Evolutionary conservation across 208 protist genomes (phyloP), one percentile per base, ranked within the genome.

Genomic region (Novymonas esmeraldas): DNA sequence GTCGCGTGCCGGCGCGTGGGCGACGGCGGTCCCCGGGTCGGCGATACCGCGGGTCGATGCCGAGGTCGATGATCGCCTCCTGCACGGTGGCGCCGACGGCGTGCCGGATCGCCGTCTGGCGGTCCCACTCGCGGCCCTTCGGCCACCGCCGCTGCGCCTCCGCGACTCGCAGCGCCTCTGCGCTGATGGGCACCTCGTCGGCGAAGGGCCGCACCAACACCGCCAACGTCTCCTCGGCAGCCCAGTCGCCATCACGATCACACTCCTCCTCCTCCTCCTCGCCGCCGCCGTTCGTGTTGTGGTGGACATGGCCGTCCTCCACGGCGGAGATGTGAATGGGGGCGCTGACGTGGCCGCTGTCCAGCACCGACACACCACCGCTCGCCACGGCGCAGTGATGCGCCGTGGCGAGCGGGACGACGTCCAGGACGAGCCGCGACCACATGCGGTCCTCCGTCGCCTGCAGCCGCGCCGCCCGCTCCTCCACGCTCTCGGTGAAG

Each of bases 111-210:
- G 89, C 89, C n/a, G 81, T 57, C 62, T 94, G 89, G 5, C 89
- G 82, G 70, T 94, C 85, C 85, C 89, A 92, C 66, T 94, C 89
- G 1, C 89, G 72, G 4, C 85, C 85, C 42, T 80, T 84, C 1
- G 81, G 73, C 57, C 80, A 74, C 18, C 70, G 66, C 10, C 83
- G 83, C 38, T 34, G 16, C 14, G 38, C 57, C 70, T 54, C 49
- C 0, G 45, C 55, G 26, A 46, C 24, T 6, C 60, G 72, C 41
- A 58, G 31, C 13, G 48, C 56, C 59, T 58, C 59, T 31, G 52
- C 22, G 18, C 46, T 44, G 2, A 55, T 52, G 7, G 61, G 39
- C 46, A 91, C 20, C 51, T 89, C 83, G 9, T 64, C 50, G 0
- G 36, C 3, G 34, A 87, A 54, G 13, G 88, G 85, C 16, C 64